Evolutionary conservation across 1,139 yeast species (phyloP), one percentile per base, ranked within the genome.

Genomic region (Saccharomyces hybrid): DNA sequence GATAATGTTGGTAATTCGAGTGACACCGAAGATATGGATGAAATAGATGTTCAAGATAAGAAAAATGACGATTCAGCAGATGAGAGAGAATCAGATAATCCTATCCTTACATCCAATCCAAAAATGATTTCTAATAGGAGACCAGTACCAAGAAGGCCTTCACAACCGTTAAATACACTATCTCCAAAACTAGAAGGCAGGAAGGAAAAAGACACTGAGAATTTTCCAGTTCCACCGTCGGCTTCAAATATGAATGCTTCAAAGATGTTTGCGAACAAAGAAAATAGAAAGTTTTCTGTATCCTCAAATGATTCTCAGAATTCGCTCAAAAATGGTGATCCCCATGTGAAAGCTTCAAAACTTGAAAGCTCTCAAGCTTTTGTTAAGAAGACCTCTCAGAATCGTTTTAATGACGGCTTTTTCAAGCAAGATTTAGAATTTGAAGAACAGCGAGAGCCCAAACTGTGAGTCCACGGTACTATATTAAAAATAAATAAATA

Each of bases 1-100:
- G 83, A 79, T 52, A 78, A 75, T n/a, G 75, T 67, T 0, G 42
- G 42, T 8, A 57, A 55, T 14, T 54, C 48, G 5, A 58, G 54
- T 41, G 59, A 54, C 19, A 58, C 56, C 46, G 51, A 51, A 2
- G 53, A 54, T 8, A 42, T 48, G 23, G 54, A 55, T 5, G 53
- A 48, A n/a, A 51, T 47, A 9, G 57, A 49, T 26, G 9, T 49
- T 5, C 55, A 53, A 11, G 48, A 50, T 28, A 48, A 50, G 14
- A 50, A 47, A 27, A 46, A 57, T 5, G 47, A 47, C 14, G 52
- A 48, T n/a, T 31, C 46, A 3, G 48, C 46, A 6, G 41, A 50
- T 25, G 38, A 48, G 26, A 47, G 41, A 11, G 38, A 31, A 13
- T n/a, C 56, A 9, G 51, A 31, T 26, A 34, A 14, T 16, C 23